A percentile compares a stretch with the other conserved stretches of the same genome.
These are phyloP conservation scores for Russula foetens DNA, from an alignment of 768 basidiomycete genomes.

Conservation along the genomic window DNA sequence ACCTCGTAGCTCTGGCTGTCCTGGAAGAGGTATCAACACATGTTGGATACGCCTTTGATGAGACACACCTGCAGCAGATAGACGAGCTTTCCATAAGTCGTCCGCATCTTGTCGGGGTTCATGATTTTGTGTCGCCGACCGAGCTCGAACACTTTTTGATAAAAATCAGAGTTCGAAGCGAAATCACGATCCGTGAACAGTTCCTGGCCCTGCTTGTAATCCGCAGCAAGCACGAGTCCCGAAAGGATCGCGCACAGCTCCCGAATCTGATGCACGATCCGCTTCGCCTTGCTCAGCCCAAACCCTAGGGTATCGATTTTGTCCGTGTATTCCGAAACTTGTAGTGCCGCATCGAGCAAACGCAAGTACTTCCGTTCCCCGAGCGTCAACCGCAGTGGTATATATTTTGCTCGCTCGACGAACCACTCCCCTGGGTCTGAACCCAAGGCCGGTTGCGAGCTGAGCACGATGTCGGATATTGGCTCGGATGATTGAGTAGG, in stretches of 20 bases:
- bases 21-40: conserved; percentile 31
- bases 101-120: conserved; percentile 89
- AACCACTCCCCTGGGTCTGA: conserved; percentile 76
- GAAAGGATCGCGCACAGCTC: conserved; percentile 86
- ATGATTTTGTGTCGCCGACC: conserved; percentile 84
- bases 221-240: conserved; percentile 70
- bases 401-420: conserved; percentile 71
- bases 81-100: conserved; percentile 80
- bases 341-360: conserved; percentile 75
- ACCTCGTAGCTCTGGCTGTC: conserved; percentile 84
- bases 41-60: background rate
- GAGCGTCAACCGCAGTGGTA: conserved; percentile 69
- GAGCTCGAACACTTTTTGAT: conserved; percentile 72
- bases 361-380: conserved; percentile 78
- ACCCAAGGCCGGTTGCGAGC: conserved; percentile 53
- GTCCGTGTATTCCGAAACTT: conserved; percentile 84
- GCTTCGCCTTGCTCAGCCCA: conserved; percentile 74
- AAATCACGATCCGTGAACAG: conserved; percentile 79
- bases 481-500: conserved; percentile 17
- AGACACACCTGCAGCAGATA: conserved; percentile 69
- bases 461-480: conserved; percentile 32
- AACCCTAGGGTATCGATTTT: conserved; percentile 80
- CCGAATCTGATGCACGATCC: conserved; percentile 79
- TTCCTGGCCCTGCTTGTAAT: conserved; percentile 86
- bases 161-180: conserved; percentile 70